These are phyloP conservation scores for Aspergillus bombycis DNA, from an alignment of 2,329 filamentous ascomycete species.

Conservation along the genomic window DNA sequence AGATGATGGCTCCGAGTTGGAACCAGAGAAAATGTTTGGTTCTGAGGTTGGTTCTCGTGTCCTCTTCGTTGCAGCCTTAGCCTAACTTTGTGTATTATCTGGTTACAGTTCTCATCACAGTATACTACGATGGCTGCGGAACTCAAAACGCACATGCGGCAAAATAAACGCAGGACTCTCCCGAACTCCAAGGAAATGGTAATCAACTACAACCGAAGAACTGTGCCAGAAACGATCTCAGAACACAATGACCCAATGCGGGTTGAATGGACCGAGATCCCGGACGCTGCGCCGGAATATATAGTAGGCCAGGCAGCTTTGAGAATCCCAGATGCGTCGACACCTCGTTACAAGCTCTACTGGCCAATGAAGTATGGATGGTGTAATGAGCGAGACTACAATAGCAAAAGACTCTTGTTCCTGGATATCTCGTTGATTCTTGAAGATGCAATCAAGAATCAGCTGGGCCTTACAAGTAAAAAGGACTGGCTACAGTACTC, in stretches of 20 bases:
- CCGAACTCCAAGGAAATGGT: conserved; percentile 98
- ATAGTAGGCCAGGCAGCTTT: conserved; percentile 82
- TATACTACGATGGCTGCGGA: conserved; percentile 84
- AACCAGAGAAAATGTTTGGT: conserved; percentile 80
- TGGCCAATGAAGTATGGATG: conserved; percentile 88
- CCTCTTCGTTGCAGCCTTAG: not conserved
- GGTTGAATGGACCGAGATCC: conserved; percentile 92
- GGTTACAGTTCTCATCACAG: conserved; percentile 58
- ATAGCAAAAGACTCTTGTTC: conserved; percentile 75
- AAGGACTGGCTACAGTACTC: conserved; percentile 88
- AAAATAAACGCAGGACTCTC: conserved; percentile 90
- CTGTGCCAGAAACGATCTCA: conserved; percentile 81
- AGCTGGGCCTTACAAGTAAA: conserved; percentile 76
- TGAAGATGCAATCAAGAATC: conserved; percentile 82
- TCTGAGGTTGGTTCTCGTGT: conserved; percentile 65
- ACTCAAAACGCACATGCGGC: conserved; percentile 85
- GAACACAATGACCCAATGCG: conserved; percentile 94
- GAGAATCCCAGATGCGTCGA: conserved; percentile 85
- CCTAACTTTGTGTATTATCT: conserved; percentile 1
- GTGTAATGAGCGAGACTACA: conserved; percentile 89
- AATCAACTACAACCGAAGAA: conserved; percentile 87
- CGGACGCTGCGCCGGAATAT: conserved; percentile 68
- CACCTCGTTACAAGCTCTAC: conserved; percentile 86
- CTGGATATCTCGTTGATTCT: conserved; percentile 86
- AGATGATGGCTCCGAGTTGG: conserved; percentile 53